These are phyloP conservation scores for Populus hybrid DNA, from an alignment of 441 rosid genomes.

Conservation along the genomic window DNA sequence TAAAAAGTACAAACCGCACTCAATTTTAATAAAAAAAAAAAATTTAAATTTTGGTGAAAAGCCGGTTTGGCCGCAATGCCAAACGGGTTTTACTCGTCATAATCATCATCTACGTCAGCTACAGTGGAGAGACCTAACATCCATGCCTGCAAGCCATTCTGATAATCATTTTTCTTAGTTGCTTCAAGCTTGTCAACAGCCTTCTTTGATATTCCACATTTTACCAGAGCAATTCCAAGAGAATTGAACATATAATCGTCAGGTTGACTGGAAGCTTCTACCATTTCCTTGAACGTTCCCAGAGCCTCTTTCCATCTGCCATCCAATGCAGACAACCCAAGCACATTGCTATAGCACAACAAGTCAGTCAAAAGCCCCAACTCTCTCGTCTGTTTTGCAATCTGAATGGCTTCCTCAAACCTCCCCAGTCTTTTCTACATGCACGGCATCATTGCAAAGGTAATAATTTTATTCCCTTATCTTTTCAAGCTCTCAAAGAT, in stretches of 20 bases:
- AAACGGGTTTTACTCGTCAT: slow-evolving; percentile 1
- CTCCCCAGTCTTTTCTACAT: slow-evolving; percentile 71
- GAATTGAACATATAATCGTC: slow-evolving; percentile 62
- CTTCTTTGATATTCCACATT: slow-evolving; percentile 64
- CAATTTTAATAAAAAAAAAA: too few relatives aligned
- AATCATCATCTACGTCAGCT: slow-evolving; percentile 34
- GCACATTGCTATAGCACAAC: slow-evolving; percentile 63
- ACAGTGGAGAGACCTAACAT: slow-evolving; percentile 45
- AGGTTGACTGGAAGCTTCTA: slow-evolving; percentile 40
- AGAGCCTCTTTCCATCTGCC: slow-evolving; percentile 65
- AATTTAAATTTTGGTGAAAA: too few relatives aligned
- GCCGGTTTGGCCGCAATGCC: too few relatives aligned
- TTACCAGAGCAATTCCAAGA: slow-evolving; percentile 52
- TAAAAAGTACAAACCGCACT: too few relatives aligned
- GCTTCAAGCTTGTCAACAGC: slow-evolving; percentile 50
- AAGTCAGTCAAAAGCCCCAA: slow-evolving; percentile 44
- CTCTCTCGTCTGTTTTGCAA: slow-evolving; percentile 64
- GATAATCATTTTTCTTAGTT: slow-evolving; percentile 42
- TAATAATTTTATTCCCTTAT: slow-evolving; percentile 67
- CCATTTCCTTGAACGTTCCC: slow-evolving; percentile 64
- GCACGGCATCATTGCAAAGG: slow-evolving; percentile 72
- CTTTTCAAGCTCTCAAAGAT: slow-evolving; percentile 56
- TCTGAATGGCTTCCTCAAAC: slow-evolving; percentile 55
- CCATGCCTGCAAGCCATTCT: slow-evolving; percentile 51
- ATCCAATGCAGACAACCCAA: slow-evolving; percentile 56